phyloP scores from a whole-genome alignment of 106 monocot species.

The Apostasia ramifera region DNA sequence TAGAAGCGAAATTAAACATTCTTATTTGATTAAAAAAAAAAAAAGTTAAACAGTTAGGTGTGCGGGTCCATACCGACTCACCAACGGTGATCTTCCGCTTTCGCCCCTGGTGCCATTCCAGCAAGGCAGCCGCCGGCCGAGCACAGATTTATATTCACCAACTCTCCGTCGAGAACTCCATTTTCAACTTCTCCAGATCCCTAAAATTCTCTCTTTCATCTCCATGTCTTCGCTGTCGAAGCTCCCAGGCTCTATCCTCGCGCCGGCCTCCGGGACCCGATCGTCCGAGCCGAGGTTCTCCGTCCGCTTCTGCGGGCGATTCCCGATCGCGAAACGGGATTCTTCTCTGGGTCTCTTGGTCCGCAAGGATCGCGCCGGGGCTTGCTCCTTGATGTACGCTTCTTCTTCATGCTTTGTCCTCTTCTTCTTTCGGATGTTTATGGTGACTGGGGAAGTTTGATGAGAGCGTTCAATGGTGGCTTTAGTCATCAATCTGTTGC shows the following conservation, averaged over 20 bases:
- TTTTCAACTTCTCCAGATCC: not conserved
- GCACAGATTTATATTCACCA: too few relatives aligned
- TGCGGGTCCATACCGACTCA: too few relatives aligned
- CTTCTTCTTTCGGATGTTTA: not conserved
- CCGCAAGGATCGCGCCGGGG: conserved; percentile 17
- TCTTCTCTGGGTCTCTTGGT: conserved; percentile 29
- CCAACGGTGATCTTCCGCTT: too few relatives aligned
- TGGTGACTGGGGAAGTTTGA: not conserved
- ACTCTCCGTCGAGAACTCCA: too few relatives aligned
- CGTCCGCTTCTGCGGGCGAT: conserved; percentile 2
- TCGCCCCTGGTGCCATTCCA: too few relatives aligned
- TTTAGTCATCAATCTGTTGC: not conserved
- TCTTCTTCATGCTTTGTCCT: not conserved
- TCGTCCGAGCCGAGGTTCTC: conserved; percentile 28
- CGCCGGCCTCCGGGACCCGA: conserved; percentile 8
- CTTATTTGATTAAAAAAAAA: too few relatives aligned
- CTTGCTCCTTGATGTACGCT: conserved; percentile 37
- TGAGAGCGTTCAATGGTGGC: not conserved
- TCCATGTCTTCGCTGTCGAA: conserved; percentile 63
- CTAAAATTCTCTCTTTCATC: not conserved
- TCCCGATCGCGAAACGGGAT: not conserved
- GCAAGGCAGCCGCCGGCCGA: too few relatives aligned
- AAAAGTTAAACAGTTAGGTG: too few relatives aligned
- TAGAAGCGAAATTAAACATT: too few relatives aligned
- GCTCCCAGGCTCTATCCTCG: conserved; percentile 30